Evolutionary conservation across 371 early-diverging fungal species (phyloP).

Genomic region (Mortierella sp.): DNA sequence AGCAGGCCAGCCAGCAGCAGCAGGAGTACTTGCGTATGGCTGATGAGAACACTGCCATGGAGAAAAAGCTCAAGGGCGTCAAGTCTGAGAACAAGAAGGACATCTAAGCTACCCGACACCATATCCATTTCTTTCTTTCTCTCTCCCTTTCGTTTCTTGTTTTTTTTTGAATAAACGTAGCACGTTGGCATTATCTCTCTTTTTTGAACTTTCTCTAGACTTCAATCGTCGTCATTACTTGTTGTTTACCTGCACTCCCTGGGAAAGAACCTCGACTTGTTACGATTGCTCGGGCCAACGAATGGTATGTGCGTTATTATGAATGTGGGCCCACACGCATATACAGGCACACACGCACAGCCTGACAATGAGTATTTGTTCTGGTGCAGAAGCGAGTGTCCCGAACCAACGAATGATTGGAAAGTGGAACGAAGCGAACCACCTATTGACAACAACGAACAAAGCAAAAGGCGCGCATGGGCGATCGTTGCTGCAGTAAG

Average conservation of each 20-base stretch:
- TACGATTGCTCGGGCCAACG: no score
- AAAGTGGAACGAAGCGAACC: no score
- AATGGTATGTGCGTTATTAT: no score
- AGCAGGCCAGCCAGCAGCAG: slow-evolving; percentile 79
- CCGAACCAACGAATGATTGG: no score
- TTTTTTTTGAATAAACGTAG: not conserved
- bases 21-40: slow-evolving; percentile 84
- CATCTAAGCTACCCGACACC: slow-evolving; percentile 23
- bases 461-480: no score
- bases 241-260: not conserved
- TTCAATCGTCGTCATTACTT: not conserved
- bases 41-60: slow-evolving; percentile 75
- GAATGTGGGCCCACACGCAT: no score
- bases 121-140: not conserved
- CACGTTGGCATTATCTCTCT: not conserved
- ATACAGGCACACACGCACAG: no score
- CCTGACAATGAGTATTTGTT: no score
- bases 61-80: slow-evolving; percentile 59
- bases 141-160: not conserved
- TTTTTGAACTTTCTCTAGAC: not conserved
- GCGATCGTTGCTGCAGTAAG: no score
- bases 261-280: no score
- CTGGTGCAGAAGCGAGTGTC: no score
- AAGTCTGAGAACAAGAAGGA: slow-evolving; percentile 42
- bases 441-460: no score